phyloP scores from a whole-genome alignment of 2,329 filamentous ascomycete genomes.

The Trichophyton mentagrophytes region DNA sequence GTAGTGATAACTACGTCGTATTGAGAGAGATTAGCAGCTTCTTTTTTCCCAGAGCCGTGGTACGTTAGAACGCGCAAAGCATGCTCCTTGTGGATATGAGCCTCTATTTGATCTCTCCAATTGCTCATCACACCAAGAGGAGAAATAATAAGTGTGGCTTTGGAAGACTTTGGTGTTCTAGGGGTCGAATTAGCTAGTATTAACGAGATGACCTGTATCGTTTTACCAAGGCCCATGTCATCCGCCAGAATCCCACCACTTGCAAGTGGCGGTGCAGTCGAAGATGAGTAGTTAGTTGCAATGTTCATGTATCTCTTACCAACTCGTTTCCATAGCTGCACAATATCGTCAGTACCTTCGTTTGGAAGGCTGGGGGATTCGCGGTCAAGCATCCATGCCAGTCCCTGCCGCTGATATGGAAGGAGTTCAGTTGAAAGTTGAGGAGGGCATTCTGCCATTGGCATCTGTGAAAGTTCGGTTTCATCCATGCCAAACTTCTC shows the following conservation, averaged over 20 bases:
- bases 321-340: constrained; percentile 64
- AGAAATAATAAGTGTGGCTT: constrained; percentile 64
- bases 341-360: constrained; percentile 45
- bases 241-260: constrained; percentile 79
- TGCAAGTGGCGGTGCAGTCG: constrained; percentile 48
- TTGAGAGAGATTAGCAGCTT: constrained; percentile 46
- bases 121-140: constrained; percentile 84
- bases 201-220: constrained; percentile 69
- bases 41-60: constrained; percentile 51
- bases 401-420: constrained; percentile 65
- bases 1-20: constrained; percentile 74
- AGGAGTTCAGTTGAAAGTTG: constrained; percentile 55
- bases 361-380: constrained; percentile 57
- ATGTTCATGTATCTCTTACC: constrained; percentile 49
- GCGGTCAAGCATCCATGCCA: constrained; percentile 69
- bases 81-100: constrained; percentile 54
- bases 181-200: constrained; percentile 47
- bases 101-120: constrained; percentile 67
- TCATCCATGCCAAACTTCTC: constrained; percentile 62
- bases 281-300: constrained; percentile 56
- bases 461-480: constrained; percentile 56
- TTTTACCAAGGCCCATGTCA: constrained; percentile 89
- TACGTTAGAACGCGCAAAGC: constrained; percentile 58
- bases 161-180: constrained; percentile 35
- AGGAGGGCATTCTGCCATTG: constrained; percentile 55